These are phyloP conservation scores for Hypericum androsaemum DNA, from an alignment of 345 rosid species.

Conservation along the genomic window DNA sequence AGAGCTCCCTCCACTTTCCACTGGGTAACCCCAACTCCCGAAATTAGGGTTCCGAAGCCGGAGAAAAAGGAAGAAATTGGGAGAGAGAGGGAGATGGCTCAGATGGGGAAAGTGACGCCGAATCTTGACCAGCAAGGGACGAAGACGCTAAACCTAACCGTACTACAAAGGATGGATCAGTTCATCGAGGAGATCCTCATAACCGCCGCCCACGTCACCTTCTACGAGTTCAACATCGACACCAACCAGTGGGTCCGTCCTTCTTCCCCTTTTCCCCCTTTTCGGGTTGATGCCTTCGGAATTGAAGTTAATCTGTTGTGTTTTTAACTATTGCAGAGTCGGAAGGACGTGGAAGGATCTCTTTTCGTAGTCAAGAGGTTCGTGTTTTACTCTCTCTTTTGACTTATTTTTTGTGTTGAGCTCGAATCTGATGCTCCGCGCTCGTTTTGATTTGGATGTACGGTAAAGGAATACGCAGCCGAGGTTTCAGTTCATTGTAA, in stretches of 20 bases:
- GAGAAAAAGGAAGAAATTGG: neutral
- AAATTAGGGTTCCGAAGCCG: slow-evolving; percentile 16
- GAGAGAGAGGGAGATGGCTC: slow-evolving; percentile 54
- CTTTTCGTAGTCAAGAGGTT: slow-evolving; percentile 64
- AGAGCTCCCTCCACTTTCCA: slow-evolving; percentile 4
- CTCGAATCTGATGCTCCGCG: neutral
- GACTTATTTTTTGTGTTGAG: neutral
- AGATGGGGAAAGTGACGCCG: slow-evolving; percentile 55
- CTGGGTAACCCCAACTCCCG: slow-evolving; percentile 12
- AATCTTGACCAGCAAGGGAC: slow-evolving; percentile 65
- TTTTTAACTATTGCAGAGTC: slow-evolving; percentile 38
- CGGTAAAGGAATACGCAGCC: slow-evolving; percentile 52
- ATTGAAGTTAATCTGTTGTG: neutral
- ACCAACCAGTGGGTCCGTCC: slow-evolving; percentile 57
- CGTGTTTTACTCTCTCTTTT: slow-evolving; percentile 1
- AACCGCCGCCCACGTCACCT: slow-evolving; percentile 68
- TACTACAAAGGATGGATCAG: slow-evolving; percentile 60
- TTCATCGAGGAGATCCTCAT: slow-evolving; percentile 59
- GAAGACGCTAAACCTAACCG: slow-evolving; percentile 62
- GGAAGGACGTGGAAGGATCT: slow-evolving; percentile 73
- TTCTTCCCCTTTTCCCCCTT: neutral
- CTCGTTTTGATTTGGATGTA: slow-evolving; percentile 2
- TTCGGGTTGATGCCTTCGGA: neutral
- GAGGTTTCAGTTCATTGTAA: slow-evolving; percentile 68
- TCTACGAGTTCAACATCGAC: slow-evolving; percentile 64